Percentiles rank a stretch among this genome's conserved stretches.
Conservation (phyloP, 345 rosid species). For the Conringia planisiliqua region DNA sequence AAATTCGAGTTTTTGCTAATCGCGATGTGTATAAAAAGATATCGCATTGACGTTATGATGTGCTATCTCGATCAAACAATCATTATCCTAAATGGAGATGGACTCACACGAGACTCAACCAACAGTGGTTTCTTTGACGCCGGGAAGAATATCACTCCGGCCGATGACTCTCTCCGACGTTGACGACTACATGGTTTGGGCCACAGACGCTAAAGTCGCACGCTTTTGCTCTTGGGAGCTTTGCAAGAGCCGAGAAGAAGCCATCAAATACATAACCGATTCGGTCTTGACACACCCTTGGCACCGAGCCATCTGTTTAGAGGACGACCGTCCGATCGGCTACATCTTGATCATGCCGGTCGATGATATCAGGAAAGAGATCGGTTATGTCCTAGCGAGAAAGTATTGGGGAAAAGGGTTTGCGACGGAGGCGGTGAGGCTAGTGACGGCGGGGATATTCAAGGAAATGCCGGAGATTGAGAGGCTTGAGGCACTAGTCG, state of each 20-base stretch:
- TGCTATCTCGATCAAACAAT: conserved; percentile 18
- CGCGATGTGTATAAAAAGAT: not conserved
- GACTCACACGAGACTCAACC: not conserved
- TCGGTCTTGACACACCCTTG: conserved; percentile 49
- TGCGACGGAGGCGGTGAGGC: conserved; percentile 47
- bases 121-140: not conserved
- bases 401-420: conserved; percentile 60
- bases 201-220: conserved; percentile 41
- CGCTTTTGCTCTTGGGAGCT: conserved; percentile 52
- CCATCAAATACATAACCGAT: conserved; percentile 38
- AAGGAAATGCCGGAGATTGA: conserved; percentile 44
- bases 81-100: conserved; percentile 1
- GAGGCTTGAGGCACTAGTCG: conserved; percentile 62
- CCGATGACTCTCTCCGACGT: conserved; percentile 40
- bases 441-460: conserved; percentile 41
- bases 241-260: conserved; percentile 45
- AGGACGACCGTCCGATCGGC: conserved; percentile 43
- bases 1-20: not conserved
- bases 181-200: conserved; percentile 73
- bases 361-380: conserved; percentile 47
- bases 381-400: conserved; percentile 49
- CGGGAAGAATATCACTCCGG: conserved; percentile 38
- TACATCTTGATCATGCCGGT: conserved; percentile 46
- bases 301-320: conserved; percentile 55
- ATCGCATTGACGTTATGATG: not conserved